A percentile compares a stretch with the other conserved stretches of the same genome.
phyloP scores from a whole-genome alignment of 1,284 basidiomycete genomes.

The Apiotrichum domesticum region DNA sequence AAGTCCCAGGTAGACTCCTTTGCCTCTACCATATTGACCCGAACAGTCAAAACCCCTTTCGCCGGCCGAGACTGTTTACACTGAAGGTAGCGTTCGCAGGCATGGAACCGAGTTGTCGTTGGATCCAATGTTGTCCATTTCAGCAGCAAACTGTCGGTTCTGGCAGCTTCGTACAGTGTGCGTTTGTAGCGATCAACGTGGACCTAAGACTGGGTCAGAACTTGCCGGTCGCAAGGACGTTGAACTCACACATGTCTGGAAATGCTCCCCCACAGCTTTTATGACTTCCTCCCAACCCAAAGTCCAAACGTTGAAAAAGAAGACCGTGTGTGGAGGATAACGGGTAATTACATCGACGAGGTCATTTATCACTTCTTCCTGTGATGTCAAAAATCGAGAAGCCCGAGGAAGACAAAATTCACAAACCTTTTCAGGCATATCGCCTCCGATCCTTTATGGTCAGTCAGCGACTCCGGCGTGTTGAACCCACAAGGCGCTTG shows the following conservation, averaged over 20 bases:
- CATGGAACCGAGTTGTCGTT: constrained; percentile 70
- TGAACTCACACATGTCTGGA: constrained; percentile 55
- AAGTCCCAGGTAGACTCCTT: constrained; percentile 49
- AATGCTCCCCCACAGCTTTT: constrained; percentile 62
- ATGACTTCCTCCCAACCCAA: constrained; percentile 86
- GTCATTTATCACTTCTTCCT: background rate
- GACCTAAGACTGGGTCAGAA: constrained; percentile 52
- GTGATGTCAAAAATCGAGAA: background rate
- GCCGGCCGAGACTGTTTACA: constrained; percentile 50
- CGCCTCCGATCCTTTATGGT: constrained; percentile 5
- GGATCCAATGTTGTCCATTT: constrained; percentile 60
- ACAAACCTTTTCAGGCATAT: constrained; percentile 67
- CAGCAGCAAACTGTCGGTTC: constrained; percentile 58
- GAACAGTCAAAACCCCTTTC: constrained; percentile 22
- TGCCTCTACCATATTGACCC: constrained; percentile 50
- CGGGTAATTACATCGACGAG: background rate
- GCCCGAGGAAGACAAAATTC: background rate
- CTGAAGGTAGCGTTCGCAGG: constrained; percentile 74
- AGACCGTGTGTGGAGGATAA: constrained; percentile 62
- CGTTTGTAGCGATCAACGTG: constrained; percentile 85
- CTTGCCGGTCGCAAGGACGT: background rate
- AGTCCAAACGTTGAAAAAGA: constrained; percentile 90
- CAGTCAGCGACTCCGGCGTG: background rate
- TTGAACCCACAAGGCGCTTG: constrained; percentile 46
- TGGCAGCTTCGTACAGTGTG: constrained; percentile 56